Evolutionary conservation across 2,329 filamentous ascomycete genomes (phyloP).

Genomic region (Akanthomyces muscarius): DNA sequence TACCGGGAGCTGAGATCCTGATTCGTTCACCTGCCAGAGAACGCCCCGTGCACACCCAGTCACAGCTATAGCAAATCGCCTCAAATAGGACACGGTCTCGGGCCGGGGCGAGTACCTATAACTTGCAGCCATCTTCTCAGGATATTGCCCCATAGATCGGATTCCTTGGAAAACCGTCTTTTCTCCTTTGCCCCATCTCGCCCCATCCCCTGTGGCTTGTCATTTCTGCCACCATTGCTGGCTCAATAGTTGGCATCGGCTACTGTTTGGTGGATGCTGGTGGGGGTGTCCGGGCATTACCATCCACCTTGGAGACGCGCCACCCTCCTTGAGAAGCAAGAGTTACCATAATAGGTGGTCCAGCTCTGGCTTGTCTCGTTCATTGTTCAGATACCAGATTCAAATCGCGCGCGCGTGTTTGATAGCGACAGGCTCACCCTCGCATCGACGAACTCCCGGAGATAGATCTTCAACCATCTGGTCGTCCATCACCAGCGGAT

Average conservation of each 20-base stretch:
- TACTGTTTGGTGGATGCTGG: constrained; percentile 11
- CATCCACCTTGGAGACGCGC: constrained; percentile 12
- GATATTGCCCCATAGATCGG: constrained; percentile 11
- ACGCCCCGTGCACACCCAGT: neutral
- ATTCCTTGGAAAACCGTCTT: neutral
- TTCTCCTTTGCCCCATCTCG: neutral
- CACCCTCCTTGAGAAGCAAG: neutral
- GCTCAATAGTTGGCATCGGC: neutral
- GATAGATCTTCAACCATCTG: neutral
- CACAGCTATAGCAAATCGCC: constrained; percentile 1
- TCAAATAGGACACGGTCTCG: neutral
- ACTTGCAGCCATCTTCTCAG: neutral
- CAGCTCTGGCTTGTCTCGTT: neutral
- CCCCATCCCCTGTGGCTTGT: constrained; percentile 10
- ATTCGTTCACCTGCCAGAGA: neutral
- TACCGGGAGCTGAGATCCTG: constrained; percentile 4
- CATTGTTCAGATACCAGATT: neutral
- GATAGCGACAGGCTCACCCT: neutral
- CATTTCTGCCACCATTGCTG: neutral
- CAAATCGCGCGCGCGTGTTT: neutral
- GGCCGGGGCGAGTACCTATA: neutral
- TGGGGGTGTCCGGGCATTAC: constrained; percentile 9
- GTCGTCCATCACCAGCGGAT: neutral
- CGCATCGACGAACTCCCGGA: neutral
- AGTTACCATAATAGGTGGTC: neutral